Base-by-base conservation (phyloP, 495 filamentous ascomycete genomes). In the Oidiodendron maius region DNA sequence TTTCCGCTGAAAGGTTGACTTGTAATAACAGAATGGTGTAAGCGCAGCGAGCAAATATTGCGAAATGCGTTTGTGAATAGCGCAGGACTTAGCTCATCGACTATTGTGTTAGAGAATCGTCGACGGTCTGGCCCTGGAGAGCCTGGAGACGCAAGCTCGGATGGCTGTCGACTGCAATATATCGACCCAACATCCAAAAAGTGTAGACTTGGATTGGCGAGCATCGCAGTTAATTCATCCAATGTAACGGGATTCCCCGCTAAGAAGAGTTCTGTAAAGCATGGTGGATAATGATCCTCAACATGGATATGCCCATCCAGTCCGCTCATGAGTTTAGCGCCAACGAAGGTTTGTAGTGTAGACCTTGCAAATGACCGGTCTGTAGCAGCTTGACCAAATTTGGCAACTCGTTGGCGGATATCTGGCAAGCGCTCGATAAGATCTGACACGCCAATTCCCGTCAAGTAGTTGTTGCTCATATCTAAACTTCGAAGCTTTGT, bases 11-110 rank as follows among this genome's bases (percentile, higher is more conserved):
- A 70, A 1, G 66, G 62, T 38, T 74, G 64, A 25, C 71, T 61
- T 1, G 80, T 83, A 30, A 81, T 59, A 15, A 83, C 54, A 8
- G 67, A 65, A 64, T 82, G 76, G 56, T 83, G 71, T 8, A 78
- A 69, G 26, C 81, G 66, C 10, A 84, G 53, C 47, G 74, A 80
- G 4, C 68, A 72, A 44, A 84, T 45, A 8, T 67, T 65, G 3
- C 71, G 63, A 16, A 68, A 67, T 4, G 74, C 72, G 47, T 60
- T 50, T 17, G 37, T 15, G 58, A 54, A 35, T 50, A 57, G 15
- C 16, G 23, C 40, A 6, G 52, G 52, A 23, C 52, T 55, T 8
- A 55, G 41, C 0, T 35, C 20, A 17, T 55, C 52, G 5, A 50
- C 41, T 16, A 36, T 41, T 18, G n/a, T 4, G 22, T 40, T 36